Conservation (phyloP, 768 basidiomycete species). For the Panus rudis region DNA sequence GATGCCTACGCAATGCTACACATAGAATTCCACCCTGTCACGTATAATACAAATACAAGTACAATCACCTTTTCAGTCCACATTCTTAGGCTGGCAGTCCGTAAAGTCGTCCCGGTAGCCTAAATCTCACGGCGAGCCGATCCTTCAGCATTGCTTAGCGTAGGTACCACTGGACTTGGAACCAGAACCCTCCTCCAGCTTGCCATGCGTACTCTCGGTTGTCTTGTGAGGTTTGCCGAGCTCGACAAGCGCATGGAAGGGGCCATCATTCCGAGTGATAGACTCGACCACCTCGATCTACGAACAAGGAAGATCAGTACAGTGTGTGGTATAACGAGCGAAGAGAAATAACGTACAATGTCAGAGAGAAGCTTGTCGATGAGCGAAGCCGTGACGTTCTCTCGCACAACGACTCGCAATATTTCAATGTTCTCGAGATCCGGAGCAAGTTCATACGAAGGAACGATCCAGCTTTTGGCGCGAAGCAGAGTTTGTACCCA, state of each 20-base stretch:
- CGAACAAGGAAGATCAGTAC: background rate
- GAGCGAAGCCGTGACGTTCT: constrained; percentile 45
- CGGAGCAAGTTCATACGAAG: constrained; percentile 55
- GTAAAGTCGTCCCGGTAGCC: too few relatives aligned
- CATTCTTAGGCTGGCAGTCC: too few relatives aligned
- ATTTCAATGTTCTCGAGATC: constrained; percentile 45
- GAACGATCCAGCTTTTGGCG: constrained; percentile 50
- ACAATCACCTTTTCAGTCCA: background rate
- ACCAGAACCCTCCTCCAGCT: constrained; percentile 41
- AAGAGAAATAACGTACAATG: constrained; percentile 39
- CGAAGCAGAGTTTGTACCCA: constrained; percentile 49
- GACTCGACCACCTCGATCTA: constrained; percentile 62
- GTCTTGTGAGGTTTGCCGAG: constrained; percentile 25
- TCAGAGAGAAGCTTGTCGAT: constrained; percentile 54
- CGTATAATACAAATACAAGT: too few relatives aligned
- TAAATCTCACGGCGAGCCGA: too few relatives aligned
- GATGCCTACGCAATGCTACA: too few relatives aligned
- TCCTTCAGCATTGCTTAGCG: constrained; percentile 60
- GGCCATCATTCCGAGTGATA: constrained; percentile 39
- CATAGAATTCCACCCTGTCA: too few relatives aligned
- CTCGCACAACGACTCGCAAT: constrained; percentile 55
- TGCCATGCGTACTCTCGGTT: constrained; percentile 37
- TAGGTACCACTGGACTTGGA: constrained; percentile 53
- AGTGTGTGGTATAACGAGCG: constrained; percentile 1
- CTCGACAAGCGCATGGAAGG: constrained; percentile 44